These are phyloP conservation scores for Monilinia fructigena DNA, from an alignment of 2,329 filamentous ascomycete genomes.

Conservation along the genomic window DNA sequence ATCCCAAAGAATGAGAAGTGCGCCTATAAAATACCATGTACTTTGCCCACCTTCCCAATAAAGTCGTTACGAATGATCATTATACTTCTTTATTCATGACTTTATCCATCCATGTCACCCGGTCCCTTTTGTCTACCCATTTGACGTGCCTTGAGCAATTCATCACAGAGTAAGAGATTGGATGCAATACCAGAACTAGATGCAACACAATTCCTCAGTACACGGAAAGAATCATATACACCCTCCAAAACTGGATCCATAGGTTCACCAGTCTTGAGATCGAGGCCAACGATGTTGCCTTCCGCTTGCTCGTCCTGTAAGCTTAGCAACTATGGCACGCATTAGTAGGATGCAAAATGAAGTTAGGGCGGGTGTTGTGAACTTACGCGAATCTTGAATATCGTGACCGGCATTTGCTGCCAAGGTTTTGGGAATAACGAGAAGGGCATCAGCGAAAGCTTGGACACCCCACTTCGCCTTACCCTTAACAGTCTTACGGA, in stretches of 20 bases:
- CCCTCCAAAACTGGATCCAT: slow-evolving; percentile 95
- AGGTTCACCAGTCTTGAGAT: slow-evolving; percentile 81
- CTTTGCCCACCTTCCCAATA: slow-evolving; percentile 4
- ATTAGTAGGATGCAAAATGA: slow-evolving; percentile 27
- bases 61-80: slow-evolving; percentile 20
- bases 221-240: slow-evolving; percentile 94
- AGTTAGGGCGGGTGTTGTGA: not conserved
- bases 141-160: slow-evolving; percentile 95
- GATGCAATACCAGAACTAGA: slow-evolving; percentile 94
- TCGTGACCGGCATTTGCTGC: slow-evolving; percentile 96
- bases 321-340: slow-evolving; percentile 63
- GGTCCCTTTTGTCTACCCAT: slow-evolving; percentile 71
- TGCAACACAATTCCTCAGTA: slow-evolving; percentile 88
- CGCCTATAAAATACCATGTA: slow-evolving; percentile 7
- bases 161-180: slow-evolving; percentile 92
- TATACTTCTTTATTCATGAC: slow-evolving; percentile 17
- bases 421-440: slow-evolving; percentile 95
- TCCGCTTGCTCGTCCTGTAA: slow-evolving; percentile 84
- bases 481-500: slow-evolving; percentile 89
- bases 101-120: slow-evolving; percentile 59
- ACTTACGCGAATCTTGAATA: slow-evolving; percentile 89
- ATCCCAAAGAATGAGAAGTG: slow-evolving; percentile 6
- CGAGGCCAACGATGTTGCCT: slow-evolving; percentile 81
- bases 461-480: slow-evolving; percentile 96
- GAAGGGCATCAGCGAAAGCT: slow-evolving; percentile 90